Evolutionary conservation across 2,329 filamentous ascomycete species (phyloP).

Genomic region (Pseudogymnoascus sp.): DNA sequence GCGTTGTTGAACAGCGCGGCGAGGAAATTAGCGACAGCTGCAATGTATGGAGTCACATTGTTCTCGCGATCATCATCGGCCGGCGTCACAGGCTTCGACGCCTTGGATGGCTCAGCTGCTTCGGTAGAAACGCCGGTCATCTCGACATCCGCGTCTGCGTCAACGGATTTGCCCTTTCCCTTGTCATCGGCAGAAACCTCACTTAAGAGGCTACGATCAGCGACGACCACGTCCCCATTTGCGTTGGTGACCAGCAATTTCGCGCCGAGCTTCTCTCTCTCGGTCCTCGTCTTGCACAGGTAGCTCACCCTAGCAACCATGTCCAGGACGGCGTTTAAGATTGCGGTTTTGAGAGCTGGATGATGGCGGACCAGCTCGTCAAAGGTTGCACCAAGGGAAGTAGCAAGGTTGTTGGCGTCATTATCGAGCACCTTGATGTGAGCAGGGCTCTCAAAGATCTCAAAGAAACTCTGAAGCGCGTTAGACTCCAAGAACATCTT

Average conservation of each 20-base stretch:
- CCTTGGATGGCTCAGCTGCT: constrained; percentile 3
- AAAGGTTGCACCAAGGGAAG: constrained; percentile 71
- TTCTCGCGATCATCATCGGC: constrained; percentile 16
- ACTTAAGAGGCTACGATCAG: constrained; percentile 34
- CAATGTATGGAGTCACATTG: constrained; percentile 49
- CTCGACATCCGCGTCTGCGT: constrained; percentile 51
- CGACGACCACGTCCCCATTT: constrained; percentile 49
- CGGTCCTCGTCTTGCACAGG: constrained; percentile 63
- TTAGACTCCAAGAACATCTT: constrained; percentile 76
- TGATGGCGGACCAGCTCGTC: constrained; percentile 95
- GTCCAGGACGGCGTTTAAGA: constrained; percentile 76
- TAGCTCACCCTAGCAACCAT: constrained; percentile 79
- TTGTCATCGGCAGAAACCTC: constrained; percentile 32
- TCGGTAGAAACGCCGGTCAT: constrained; percentile 49
- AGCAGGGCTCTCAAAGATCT: constrained; percentile 89
- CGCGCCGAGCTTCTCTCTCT: constrained; percentile 62
- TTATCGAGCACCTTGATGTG: constrained; percentile 79
- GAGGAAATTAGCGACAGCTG: constrained; percentile 69
- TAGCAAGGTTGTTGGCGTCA: constrained; percentile 61
- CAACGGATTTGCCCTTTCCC: constrained; percentile 24
- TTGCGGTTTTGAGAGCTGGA: constrained; percentile 68
- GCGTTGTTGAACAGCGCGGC: constrained; percentile 27
- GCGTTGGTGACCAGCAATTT: constrained; percentile 62
- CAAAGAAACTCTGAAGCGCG: constrained; percentile 79
- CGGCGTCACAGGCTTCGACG: constrained; percentile 20